Evolutionary conservation across 164 flowering plant species (phyloP).

Genomic region (Santalum album): DNA sequence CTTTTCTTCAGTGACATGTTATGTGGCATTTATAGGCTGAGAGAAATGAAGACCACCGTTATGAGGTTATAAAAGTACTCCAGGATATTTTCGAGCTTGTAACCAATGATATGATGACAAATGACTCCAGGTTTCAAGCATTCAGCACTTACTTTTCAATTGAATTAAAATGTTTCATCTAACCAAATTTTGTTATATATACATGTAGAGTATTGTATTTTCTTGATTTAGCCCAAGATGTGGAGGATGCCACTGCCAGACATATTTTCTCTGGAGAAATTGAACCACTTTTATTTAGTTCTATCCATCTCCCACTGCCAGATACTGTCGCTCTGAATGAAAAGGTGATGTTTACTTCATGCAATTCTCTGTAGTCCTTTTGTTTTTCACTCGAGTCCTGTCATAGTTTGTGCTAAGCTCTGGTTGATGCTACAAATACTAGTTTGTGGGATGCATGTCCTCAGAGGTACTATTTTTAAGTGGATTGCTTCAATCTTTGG

Average conservation of each 20-base stretch:
- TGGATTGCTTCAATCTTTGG: slow-evolving; percentile 1
- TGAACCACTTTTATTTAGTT: slow-evolving; percentile 53
- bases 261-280: slow-evolving; percentile 20
- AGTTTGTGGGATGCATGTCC: neutral
- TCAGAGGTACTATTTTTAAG: neutral
- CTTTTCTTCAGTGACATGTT: slow-evolving; percentile 4
- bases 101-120: slow-evolving; percentile 59
- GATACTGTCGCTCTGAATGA: slow-evolving; percentile 42
- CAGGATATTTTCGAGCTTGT: slow-evolving; percentile 84
- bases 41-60: slow-evolving; percentile 39
- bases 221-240: slow-evolving; percentile 27
- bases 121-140: slow-evolving; percentile 54
- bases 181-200: slow-evolving; percentile 5
- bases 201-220: slow-evolving; percentile 45
- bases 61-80: slow-evolving; percentile 53
- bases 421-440: neutral
- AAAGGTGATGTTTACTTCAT: slow-evolving; percentile 38
- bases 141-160: neutral
- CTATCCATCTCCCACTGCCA: slow-evolving; percentile 65
- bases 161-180: neutral
- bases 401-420: no score
- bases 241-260: slow-evolving; percentile 20
- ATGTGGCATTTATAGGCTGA: slow-evolving; percentile 33
- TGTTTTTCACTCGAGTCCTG: neutral
- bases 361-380: neutral